Conservation (phyloP, 768 basidiomycete genomes). For the Leccinum boreale region DNA sequence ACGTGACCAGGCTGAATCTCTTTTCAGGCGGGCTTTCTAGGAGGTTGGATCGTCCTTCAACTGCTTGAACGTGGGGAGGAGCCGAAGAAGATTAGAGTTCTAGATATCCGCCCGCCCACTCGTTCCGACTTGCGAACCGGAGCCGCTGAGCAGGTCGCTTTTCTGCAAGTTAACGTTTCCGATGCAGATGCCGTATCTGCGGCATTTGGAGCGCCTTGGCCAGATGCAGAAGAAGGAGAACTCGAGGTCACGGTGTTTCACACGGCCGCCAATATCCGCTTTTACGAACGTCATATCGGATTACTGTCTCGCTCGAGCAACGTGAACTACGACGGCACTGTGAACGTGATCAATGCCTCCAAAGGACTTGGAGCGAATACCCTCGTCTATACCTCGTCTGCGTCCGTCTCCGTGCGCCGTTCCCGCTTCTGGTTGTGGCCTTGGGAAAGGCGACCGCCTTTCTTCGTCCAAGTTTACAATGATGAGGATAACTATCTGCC, state of each 20-base stretch:
- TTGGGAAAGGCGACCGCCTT: conserved; percentile 59
- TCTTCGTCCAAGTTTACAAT: conserved; percentile 59
- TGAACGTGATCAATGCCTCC: conserved; percentile 62
- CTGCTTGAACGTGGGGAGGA: conserved; percentile 71
- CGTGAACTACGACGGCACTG: conserved; percentile 67
- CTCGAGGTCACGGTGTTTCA: conserved; percentile 63
- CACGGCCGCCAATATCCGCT: conserved; percentile 75
- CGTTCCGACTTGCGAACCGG: conserved; percentile 56
- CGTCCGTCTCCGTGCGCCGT: conserved; percentile 55
- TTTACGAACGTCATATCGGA: conserved; percentile 58
- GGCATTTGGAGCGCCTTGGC: conserved; percentile 69
- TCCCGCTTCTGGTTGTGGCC: conserved; percentile 70
- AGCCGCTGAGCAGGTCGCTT: conserved; percentile 49
- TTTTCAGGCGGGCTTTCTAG: conserved; percentile 65
- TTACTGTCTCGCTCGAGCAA: conserved; percentile 52
- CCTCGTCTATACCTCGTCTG: conserved; percentile 73
- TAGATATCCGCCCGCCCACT: conserved; percentile 64
- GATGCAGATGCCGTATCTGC: conserved; percentile 49
- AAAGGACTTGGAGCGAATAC: conserved; percentile 51
- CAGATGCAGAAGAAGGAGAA: conserved; percentile 26
- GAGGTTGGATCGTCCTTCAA: conserved; percentile 74
- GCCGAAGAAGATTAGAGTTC: conserved; percentile 56
- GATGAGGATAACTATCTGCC: conserved; percentile 57
- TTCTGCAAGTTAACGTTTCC: conserved; percentile 57
- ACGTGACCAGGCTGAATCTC: not conserved